Evolutionary conservation across 106 monocot species (phyloP), one percentile per base, ranked within the genome.

Genomic region (Ottelia alismoides): DNA sequence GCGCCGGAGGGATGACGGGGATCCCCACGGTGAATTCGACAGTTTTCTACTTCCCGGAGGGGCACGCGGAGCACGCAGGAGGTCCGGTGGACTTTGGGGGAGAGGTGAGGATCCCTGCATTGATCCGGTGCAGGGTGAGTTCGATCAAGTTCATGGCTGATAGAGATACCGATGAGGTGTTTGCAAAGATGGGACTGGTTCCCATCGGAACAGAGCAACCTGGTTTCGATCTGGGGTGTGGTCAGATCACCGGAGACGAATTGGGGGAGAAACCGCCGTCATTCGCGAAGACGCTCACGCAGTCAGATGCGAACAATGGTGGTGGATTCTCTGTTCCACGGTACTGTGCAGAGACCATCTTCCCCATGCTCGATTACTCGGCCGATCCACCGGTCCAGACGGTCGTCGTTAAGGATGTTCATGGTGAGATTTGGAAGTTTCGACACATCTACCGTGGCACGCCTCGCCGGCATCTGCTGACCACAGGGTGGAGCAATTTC

Each of bases 291-390:
- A 69, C 69, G 11, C 46, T 69, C 53, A 69, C 69, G 22, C 69
- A 69, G 22, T 69, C 69, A 2, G 69, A 69, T 30, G 69, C 69
- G 45, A 69, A 69, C 60, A 69, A 69, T 40, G 69, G 69, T 16
- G 69, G 69, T 3, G 69, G 69, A 12, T 69, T 69, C 69, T 69
- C 69, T 22, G 69, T 69, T 9, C 69, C 69, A 14, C 28, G 69
- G 18, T 69, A 69, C 47, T 69, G 69, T 28, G 69, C 69, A 1
- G 69, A 69, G 69, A 69, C 69, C 17, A 69, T 69, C 22, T 69
- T 69, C 27, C 69, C 69, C 22, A 32, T 44, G 2, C 30, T 69
- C 52, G 69, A 69, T 46, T 61, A 69, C 61, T 60, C 69, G 22
- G 61, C 52, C 0, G 61, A 69, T 45, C 69, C 69, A 7, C 69